These are phyloP conservation scores for Hippophae gyantsensis DNA, from an alignment of 306 rosid species.

Conservation along the genomic window DNA sequence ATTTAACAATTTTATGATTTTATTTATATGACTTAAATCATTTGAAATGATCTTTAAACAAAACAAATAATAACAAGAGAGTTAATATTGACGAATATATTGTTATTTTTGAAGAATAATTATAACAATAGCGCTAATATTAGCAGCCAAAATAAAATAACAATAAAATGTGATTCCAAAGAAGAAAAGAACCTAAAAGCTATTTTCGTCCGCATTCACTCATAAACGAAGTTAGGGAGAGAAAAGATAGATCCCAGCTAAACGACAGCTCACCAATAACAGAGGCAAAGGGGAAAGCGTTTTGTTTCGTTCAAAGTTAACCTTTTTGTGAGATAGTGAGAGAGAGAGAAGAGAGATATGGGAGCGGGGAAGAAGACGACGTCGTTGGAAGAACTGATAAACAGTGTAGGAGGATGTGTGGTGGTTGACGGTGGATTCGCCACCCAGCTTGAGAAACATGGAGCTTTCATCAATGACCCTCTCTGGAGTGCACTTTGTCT, in stretches of 20 bases:
- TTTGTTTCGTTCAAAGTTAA: not conserved
- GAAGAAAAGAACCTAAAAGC: not conserved
- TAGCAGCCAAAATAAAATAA: too few species aligned
- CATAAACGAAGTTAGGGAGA: not conserved
- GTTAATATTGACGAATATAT: too few species aligned
- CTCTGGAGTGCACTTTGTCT: conserved; percentile 86
- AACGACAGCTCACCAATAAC: not conserved
- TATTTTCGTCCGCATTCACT: conserved; percentile 1
- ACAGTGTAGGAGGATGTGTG: conserved; percentile 61
- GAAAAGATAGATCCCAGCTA: not conserved
- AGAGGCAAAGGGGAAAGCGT: not conserved
- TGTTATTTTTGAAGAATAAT: too few species aligned
- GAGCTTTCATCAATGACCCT: conserved; percentile 62
- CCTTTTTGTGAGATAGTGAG: not conserved
- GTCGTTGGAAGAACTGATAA: conserved; percentile 50
- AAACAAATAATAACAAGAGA: too few species aligned
- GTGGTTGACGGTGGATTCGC: conserved; percentile 79
- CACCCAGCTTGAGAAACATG: conserved; percentile 74
- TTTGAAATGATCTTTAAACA: too few species aligned
- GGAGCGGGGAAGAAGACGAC: conserved; percentile 23
- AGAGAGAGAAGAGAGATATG: conserved; percentile 11
- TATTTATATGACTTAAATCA: too few species aligned
- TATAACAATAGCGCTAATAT: too few species aligned
- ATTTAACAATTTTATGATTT: too few species aligned
- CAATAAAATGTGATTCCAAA: not conserved